These are phyloP conservation scores for Syncephalastrum sp. DNA, from an alignment of 371 early-diverging fungal species.

Conservation along the genomic window DNA sequence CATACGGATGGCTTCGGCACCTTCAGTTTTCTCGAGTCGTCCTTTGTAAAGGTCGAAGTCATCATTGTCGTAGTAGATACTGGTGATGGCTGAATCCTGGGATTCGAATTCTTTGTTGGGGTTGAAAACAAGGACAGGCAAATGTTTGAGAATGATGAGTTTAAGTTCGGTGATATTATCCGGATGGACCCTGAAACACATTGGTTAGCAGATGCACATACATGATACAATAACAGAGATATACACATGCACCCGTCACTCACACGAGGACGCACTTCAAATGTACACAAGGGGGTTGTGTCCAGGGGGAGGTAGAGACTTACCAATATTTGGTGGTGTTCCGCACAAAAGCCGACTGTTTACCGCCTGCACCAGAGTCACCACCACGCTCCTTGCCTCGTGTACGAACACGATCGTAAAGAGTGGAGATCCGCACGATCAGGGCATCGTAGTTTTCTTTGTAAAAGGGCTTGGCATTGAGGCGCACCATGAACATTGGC, in stretches of 20 bases:
- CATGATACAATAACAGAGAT: neutral
- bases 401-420: slow-evolving; percentile 90
- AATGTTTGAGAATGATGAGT: slow-evolving; percentile 88
- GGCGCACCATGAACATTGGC: slow-evolving; percentile 84
- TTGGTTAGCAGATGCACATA: neutral
- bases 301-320: neutral
- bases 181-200: slow-evolving; percentile 83
- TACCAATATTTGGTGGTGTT: slow-evolving; percentile 96
- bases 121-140: slow-evolving; percentile 96
- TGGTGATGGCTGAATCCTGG: slow-evolving; percentile 91
- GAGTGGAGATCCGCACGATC: slow-evolving; percentile 84
- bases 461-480: slow-evolving; percentile 88
- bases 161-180: slow-evolving; percentile 98
- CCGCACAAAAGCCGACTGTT: slow-evolving; percentile 75
- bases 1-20: slow-evolving; percentile 92
- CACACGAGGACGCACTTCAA: neutral
- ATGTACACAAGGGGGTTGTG: neutral
- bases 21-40: slow-evolving; percentile 92
- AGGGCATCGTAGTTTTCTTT: slow-evolving; percentile 90
- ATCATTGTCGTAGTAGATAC: slow-evolving; percentile 98
- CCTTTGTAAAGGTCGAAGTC: slow-evolving; percentile 92
- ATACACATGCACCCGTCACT: neutral
- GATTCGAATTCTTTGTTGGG: slow-evolving; percentile 73
- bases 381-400: slow-evolving; percentile 72
- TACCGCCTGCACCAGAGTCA: slow-evolving; percentile 52